Evolutionary conservation across 352 stramenopile species (phyloP).

Genomic region (Globisporangium uncinulatum): DNA sequence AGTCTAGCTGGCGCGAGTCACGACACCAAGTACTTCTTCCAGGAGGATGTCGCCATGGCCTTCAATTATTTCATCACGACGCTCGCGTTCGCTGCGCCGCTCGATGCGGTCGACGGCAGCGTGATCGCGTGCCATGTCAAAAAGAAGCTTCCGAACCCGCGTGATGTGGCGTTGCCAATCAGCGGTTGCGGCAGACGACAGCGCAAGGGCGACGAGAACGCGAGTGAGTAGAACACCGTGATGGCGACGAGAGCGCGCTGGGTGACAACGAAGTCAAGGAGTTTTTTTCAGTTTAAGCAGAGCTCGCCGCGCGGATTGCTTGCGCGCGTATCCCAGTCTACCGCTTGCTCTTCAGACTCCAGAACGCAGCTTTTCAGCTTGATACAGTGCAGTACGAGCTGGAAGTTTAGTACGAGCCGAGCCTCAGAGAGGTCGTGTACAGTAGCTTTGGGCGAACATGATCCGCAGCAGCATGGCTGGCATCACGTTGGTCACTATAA

Average conservation of each 20-base stretch:
- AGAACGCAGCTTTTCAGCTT: slow-evolving; percentile 68
- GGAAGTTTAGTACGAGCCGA: slow-evolving; percentile 73
- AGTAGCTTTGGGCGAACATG: slow-evolving; percentile 53
- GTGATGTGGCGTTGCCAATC: slow-evolving; percentile 23
- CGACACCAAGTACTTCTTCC: slow-evolving; percentile 77
- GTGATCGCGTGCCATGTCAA: slow-evolving; percentile 58
- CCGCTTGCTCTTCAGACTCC: slow-evolving; percentile 50
- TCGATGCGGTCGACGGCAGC: slow-evolving; percentile 52
- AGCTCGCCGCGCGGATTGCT: slow-evolving; percentile 18
- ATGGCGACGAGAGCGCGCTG: slow-evolving; percentile 83
- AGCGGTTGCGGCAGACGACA: slow-evolving; percentile 24
- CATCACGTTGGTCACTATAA: slow-evolving; percentile 55
- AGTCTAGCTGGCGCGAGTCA: slow-evolving; percentile 37
- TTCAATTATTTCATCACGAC: slow-evolving; percentile 76
- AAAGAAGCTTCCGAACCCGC: slow-evolving; percentile 52
- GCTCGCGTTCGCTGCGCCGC: slow-evolving; percentile 62
- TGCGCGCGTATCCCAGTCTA: slow-evolving; percentile 61
- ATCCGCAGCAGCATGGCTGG: slow-evolving; percentile 61
- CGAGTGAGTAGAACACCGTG: slow-evolving; percentile 82
- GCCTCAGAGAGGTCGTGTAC: slow-evolving; percentile 42
- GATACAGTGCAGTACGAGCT: slow-evolving; percentile 70
- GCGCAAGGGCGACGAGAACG: slow-evolving; percentile 65
- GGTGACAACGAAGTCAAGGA: slow-evolving; percentile 72
- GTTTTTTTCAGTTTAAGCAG: slow-evolving; percentile 73
- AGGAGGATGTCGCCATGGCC: slow-evolving; percentile 61